Evolutionary conservation across 441 rosid genomes (phyloP).

Genomic region (Mallotus japonicus): DNA sequence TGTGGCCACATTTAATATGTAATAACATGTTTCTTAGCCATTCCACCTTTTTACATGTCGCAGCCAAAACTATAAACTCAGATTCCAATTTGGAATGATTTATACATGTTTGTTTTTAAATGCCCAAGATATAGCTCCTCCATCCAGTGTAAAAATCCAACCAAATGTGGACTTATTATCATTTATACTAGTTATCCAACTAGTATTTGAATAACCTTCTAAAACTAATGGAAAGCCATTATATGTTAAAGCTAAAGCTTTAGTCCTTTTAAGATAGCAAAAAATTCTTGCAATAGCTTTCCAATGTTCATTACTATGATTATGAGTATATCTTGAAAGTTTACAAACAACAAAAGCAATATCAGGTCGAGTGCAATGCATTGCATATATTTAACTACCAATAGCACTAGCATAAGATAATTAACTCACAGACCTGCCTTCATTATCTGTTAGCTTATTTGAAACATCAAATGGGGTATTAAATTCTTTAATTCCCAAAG

Average conservation of each 20-base stretch:
- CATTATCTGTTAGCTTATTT: background rate
- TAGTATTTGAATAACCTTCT: background rate
- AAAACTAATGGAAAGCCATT: background rate
- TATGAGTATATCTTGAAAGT: background rate
- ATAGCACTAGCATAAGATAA: background rate
- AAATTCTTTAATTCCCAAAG: background rate
- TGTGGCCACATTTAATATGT: no score
- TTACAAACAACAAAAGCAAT: background rate
- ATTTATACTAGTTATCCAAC: background rate
- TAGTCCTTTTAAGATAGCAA: background rate
- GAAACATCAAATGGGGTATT: background rate
- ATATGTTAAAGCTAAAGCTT: background rate
- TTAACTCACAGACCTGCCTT: rapidly evolving
- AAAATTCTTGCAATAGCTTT: background rate
- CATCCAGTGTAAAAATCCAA: no score
- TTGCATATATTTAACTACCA: no score
- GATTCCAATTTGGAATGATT: background rate
- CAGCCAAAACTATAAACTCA: background rate
- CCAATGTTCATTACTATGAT: background rate
- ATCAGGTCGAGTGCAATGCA: background rate
- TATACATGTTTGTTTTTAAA: no score
- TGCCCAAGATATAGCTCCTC: no score
- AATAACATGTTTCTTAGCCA: background rate
- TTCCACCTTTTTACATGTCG: background rate
- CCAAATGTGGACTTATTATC: no score